Evolutionary conservation across 2,329 filamentous ascomycete genomes (phyloP).

Genomic region (Fusarium begoniae): DNA sequence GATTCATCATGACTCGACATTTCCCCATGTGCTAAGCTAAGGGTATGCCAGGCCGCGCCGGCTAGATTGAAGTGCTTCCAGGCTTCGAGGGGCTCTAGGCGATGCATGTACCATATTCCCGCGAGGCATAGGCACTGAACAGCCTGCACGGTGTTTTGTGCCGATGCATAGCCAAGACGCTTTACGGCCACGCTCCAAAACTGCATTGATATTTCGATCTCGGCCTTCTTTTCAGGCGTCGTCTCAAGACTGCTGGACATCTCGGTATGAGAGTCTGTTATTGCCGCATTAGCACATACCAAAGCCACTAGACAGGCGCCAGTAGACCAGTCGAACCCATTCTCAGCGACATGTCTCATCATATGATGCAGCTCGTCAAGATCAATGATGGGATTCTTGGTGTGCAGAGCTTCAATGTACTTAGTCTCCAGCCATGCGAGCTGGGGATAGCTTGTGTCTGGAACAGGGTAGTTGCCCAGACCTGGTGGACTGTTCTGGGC

Average conservation of each 20-base stretch:
- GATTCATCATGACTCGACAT: background rate
- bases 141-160: background rate
- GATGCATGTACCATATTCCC: background rate
- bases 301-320: accelerated
- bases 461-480: background rate
- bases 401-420: background rate
- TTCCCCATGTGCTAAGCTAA: background rate
- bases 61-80: background rate
- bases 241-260: background rate
- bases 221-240: background rate
- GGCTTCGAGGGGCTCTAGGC: background rate
- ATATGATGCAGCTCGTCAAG: background rate
- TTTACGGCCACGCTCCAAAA: background rate
- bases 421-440: background rate
- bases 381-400: background rate
- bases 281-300: background rate
- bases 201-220: background rate
- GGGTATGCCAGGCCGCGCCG: background rate
- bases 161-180: background rate
- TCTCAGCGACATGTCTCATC: background rate
- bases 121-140: background rate
- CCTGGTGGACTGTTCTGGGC: background rate
- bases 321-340: background rate
- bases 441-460: background rate
- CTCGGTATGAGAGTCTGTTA: background rate